Percentiles rank a stretch among this genome's conserved stretches.
Conservation (phyloP, 805 yeast species). For the Cyberlindnera galapagoensis region DNA sequence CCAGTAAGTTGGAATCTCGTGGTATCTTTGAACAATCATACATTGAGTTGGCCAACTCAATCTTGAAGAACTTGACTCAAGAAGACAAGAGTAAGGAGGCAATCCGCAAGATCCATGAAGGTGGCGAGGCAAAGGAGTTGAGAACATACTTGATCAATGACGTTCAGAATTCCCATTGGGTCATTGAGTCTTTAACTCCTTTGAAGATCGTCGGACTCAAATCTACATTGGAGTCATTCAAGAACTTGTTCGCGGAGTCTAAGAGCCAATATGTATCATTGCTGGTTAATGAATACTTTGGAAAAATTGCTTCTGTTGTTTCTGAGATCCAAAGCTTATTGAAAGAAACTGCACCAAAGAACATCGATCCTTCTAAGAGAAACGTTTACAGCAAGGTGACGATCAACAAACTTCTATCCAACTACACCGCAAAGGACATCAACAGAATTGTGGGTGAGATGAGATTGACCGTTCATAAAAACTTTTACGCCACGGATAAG, state of each 20-base stretch:
- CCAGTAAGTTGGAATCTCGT: constrained; percentile 17
- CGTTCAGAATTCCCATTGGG: constrained; percentile 48
- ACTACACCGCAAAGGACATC: constrained; percentile 55
- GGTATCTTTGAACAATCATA: constrained; percentile 24
- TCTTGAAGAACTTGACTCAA: constrained; percentile 25
- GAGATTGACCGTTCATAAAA: constrained; percentile 48
- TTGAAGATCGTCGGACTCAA: constrained; percentile 12
- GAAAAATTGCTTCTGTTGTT: constrained; percentile 61
- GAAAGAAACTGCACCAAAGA: constrained; percentile 24
- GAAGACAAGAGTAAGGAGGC: constrained; percentile 17
- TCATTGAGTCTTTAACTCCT: constrained; percentile 35
- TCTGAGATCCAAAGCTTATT: constrained; percentile 51
- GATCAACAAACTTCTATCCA: constrained; percentile 48
- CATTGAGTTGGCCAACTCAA: constrained; percentile 23
- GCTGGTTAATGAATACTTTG: constrained; percentile 50
- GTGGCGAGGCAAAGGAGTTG: constrained; percentile 25
- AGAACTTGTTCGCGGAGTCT: constrained; percentile 24
- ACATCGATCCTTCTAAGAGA: constrained; percentile 45
- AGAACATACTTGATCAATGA: constrained; percentile 39
- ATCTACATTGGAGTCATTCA: constrained; percentile 15
- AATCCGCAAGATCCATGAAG: constrained; percentile 14
- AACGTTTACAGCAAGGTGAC: constrained; percentile 59
- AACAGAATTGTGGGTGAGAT: constrained; percentile 47
- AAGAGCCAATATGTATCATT: constrained; percentile 38
- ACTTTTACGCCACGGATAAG: constrained; percentile 32